Evolutionary conservation across 2,329 filamentous ascomycete genomes (phyloP), one percentile per base, ranked within the genome.

Genomic region (Graphilbum sp.): DNA sequence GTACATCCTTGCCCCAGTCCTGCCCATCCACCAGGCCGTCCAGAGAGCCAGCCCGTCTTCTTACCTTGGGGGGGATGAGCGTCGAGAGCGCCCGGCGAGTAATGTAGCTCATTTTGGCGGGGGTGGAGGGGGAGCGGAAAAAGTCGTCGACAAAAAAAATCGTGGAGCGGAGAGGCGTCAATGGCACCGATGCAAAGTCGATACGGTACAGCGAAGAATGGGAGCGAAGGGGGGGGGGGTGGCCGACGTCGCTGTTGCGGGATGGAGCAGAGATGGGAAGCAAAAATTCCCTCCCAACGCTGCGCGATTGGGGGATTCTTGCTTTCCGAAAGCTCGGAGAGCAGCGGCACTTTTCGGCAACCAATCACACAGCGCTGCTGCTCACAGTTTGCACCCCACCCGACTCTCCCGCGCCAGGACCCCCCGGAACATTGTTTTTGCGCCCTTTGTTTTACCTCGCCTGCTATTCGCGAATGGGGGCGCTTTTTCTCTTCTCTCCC

Each of bases 31-130:
- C 20, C 10, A 35, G 3, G 15, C 4, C 27, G 25, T 27, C 12
- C 5, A 9, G 2, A 4, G n/a, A 23, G 5, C 17, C 27, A 16
- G 18, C 29, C 6, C 16, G 23, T 10, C 17, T 10, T 52, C 69
- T 52, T 69, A 94, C 88, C 86, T 98, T 98, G 58, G 92, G 90
- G 53, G 92, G 92, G 56, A 98, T 95, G 64, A 98, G 80, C 72
- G 92, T 94, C 60, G 90, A 96, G 59, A 95, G 80, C 72, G 75
- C 82, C 67, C 87, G 79, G 66, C 82, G 83, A 57, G 78, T 75
- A 57, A 92, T 72, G 75, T 78, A 90, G 73, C 85, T 94, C 87
- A 94, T 95, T 65, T 67, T 84, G 72, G 4, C n/a, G 27, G 7
- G n/a, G n/a, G n/a, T n/a, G n/a, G n/a, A n/a, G n/a, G n/a, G n/a